Percentiles rank a stretch among this genome's conserved stretches.
Conservation (phyloP, 768 basidiomycete species). For the Gelatoporia subvermispora region DNA sequence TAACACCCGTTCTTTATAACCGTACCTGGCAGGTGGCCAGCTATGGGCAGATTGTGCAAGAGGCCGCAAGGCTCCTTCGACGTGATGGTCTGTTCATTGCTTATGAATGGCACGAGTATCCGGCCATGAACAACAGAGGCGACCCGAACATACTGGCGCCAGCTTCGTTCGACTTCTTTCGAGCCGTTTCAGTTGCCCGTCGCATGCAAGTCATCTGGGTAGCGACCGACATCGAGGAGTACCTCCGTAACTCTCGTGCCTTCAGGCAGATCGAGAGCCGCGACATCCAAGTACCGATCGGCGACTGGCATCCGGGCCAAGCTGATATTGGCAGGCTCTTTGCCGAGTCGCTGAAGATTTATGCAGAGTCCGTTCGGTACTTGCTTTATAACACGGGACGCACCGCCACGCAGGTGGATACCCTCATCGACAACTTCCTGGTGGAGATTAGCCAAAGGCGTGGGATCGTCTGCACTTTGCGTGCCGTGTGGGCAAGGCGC, state of each 20-base stretch:
- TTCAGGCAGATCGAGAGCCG: constrained; percentile 39
- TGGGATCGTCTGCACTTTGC: constrained; percentile 46
- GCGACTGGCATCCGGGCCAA: constrained; percentile 42
- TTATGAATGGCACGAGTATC: constrained; percentile 50
- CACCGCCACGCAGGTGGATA: constrained; percentile 26
- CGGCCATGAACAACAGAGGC: constrained; percentile 30
- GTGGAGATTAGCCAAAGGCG: constrained; percentile 41
- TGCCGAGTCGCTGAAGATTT: constrained; percentile 34
- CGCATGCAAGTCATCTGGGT: constrained; percentile 30
- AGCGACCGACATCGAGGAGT: constrained; percentile 31
- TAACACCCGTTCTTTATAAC: constrained; percentile 5
- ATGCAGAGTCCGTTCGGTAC: constrained; percentile 44
- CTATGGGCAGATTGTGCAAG: constrained; percentile 48
- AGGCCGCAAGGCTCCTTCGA: constrained; percentile 60
- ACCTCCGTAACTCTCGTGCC: constrained; percentile 30
- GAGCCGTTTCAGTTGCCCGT: constrained; percentile 30
- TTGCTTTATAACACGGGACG: constrained; percentile 39
- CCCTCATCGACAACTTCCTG: constrained; percentile 36
- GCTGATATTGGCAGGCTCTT: constrained; percentile 39
- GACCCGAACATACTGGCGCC: constrained; percentile 12
- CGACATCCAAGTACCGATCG: constrained; percentile 47
- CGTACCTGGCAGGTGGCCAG: constrained; percentile 44
- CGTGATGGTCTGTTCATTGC: constrained; percentile 70
- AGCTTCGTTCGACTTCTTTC: constrained; percentile 28
- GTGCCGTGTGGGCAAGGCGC: constrained; percentile 42